These are phyloP conservation scores for Torrubiella hemipterigena DNA, from an alignment of 2,329 filamentous ascomycete genomes.

Conservation along the genomic window DNA sequence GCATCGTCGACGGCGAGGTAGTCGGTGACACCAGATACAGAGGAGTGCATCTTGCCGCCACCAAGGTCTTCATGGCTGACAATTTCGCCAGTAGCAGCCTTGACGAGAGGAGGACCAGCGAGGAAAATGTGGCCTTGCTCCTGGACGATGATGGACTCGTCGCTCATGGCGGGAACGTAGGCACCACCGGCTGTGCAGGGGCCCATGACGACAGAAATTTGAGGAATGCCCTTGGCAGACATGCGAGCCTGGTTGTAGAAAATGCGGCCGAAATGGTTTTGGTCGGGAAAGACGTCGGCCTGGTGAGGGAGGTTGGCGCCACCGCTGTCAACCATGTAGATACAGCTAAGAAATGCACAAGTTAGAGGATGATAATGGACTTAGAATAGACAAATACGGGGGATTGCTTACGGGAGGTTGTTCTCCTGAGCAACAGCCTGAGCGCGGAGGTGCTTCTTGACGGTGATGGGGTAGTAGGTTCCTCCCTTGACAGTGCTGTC, in stretches of 20 bases:
- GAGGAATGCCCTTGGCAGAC: constrained; percentile 78
- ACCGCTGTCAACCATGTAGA: constrained; percentile 93
- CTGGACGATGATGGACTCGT: constrained; percentile 93
- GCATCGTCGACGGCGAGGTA: constrained; percentile 92
- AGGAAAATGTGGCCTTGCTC: constrained; percentile 97
- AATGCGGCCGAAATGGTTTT: constrained; percentile 90
- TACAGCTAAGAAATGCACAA: constrained; percentile 43
- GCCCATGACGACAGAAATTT: constrained; percentile 93
- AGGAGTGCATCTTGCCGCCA: constrained; percentile 79
- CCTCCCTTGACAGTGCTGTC: constrained; percentile 96
- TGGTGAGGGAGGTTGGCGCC: constrained; percentile 93
- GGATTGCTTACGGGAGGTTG: constrained; percentile 44
- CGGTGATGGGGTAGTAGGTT: constrained; percentile 92
- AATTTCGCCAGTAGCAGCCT: constrained; percentile 88
- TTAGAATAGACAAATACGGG: not conserved
- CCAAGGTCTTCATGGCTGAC: constrained; percentile 86
- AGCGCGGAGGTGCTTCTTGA: constrained; percentile 92
- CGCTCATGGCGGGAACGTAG: constrained; percentile 94
- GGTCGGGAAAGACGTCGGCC: constrained; percentile 89
- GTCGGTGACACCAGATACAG: constrained; percentile 85
- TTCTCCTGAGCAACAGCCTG: constrained; percentile 89
- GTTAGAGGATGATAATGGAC: not conserved
- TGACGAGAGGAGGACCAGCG: constrained; percentile 85
- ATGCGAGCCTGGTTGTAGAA: constrained; percentile 98
- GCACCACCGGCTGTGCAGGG: constrained; percentile 92